These are phyloP conservation scores for Acanthamoeba triangularis DNA, from an alignment of 208 protist species.

Conservation along the genomic window DNA sequence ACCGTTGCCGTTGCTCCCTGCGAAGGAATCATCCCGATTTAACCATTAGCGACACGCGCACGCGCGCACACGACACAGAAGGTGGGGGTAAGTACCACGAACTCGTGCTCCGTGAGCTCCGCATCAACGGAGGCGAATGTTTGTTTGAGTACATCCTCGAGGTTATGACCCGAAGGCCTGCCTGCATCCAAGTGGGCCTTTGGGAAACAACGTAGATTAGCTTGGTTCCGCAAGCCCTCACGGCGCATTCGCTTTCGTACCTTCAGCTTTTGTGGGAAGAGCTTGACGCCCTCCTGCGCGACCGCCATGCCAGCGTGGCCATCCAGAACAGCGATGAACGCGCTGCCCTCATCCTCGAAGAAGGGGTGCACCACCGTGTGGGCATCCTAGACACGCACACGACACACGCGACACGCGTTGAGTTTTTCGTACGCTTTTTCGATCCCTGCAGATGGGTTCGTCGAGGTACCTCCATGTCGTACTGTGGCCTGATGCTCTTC, in stretches of 20 bases:
- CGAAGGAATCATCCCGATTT: background rate
- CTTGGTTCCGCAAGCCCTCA: background rate
- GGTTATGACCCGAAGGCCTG: background rate
- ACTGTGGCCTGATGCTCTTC: conserved; percentile 35
- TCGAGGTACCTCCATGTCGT: conserved; percentile 39
- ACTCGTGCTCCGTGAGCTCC: conserved; percentile 79
- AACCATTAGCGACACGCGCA: background rate
- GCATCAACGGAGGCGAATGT: conserved; percentile 75
- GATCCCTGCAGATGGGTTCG: background rate
- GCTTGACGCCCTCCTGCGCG: conserved; percentile 7
- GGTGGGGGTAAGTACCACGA: conserved; percentile 58
- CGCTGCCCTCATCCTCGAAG: conserved; percentile 3
- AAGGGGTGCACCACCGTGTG: conserved; percentile 50
- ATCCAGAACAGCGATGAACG: conserved; percentile 55
- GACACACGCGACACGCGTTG: too few relatives aligned
- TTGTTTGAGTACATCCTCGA: background rate
- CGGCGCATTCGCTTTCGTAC: background rate
- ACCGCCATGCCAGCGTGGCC: conserved; percentile 32
- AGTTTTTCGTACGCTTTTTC: too few relatives aligned
- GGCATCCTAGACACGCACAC: conserved; percentile 23
- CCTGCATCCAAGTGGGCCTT: background rate
- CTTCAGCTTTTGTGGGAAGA: conserved; percentile 10
- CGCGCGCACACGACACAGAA: background rate
- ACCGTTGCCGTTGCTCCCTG: conserved; percentile 78
- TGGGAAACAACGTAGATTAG: background rate